Base-by-base conservation (phyloP, 2,329 filamentous ascomycete genomes). In the Phyllosticta citribraziliensis region DNA sequence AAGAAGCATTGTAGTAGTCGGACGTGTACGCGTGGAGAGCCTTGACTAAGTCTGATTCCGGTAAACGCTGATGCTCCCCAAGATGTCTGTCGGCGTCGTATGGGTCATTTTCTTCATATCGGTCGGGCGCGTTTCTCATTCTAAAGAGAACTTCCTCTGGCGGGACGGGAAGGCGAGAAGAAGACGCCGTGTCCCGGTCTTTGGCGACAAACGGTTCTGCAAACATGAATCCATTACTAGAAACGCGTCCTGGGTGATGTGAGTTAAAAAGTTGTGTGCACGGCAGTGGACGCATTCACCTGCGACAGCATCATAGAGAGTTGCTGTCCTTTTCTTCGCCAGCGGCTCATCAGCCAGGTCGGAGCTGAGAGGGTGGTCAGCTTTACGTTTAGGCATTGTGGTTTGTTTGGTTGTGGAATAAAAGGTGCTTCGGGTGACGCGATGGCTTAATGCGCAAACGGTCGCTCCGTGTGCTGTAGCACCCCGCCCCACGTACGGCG, bases 141-240 rank as follows among this genome's bases (percentile, higher is more conserved):
- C 83, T 83, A 71, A 89, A 91, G 3, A 92, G 80, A 0, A 87
- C 83, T 62, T 89, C 85, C 60, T 91, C 88, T 2, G 88, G 87
- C 1, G 85, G 78, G 5, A 88, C 67, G 3, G 78, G 70, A 67
- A 72, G 66, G 61, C 67, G 65, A 3, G 72, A 69, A 19, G 67
- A 66, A 20, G 63, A 67, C 9, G 57, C 47, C 6, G 65, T 68
- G 60, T 71, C 67, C 40, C 67, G 64, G 30, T 69, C 58, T 52
- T 69, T 72, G 47, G 70, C 57, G 63, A 65, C 52, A 10, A 63
- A 69, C 24, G 73, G 71, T 17, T 74, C 74, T 10, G 69, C 58
- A 14, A 60, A 65, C 20, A 80, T 73, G 63, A 79, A 78, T 59
- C 77, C 76, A 62, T 75, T 68, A 55, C 72, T 69, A 4, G 74